These are phyloP conservation scores for Xylariaceae sp. DNA, from an alignment of 2,329 filamentous ascomycete genomes.

Conservation along the genomic window DNA sequence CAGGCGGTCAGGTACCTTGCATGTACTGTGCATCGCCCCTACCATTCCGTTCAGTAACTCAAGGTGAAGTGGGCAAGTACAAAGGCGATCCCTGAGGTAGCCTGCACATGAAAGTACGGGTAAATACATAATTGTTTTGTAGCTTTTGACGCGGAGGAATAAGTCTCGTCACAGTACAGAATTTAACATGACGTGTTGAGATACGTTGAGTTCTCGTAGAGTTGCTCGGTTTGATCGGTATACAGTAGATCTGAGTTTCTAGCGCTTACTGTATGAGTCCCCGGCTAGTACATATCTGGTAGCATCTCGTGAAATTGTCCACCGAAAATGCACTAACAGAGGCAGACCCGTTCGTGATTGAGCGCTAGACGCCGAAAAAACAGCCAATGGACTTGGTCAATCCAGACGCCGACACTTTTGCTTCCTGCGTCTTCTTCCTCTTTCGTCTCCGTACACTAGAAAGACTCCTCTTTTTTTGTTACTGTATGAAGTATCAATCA, in stretches of 20 bases:
- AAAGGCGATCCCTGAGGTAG: too few relatives aligned
- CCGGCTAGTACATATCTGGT: neutral
- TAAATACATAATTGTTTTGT: too few relatives aligned
- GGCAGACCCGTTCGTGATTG: neutral
- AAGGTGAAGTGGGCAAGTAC: too few relatives aligned
- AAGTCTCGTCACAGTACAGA: too few relatives aligned
- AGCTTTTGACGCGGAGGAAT: too few relatives aligned
- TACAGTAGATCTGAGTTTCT: neutral
- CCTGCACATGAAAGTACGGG: too few relatives aligned
- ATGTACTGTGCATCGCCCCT: neutral
- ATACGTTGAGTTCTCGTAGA: too few relatives aligned
- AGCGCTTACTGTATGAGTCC: neutral
- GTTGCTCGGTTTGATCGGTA: neutral
- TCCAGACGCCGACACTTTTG: constrained; percentile 3
- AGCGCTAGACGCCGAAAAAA: neutral
- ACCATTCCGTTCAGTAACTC: neutral
- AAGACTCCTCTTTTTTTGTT: neutral
- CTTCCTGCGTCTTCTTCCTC: constrained; percentile 7
- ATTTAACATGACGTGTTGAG: too few relatives aligned
- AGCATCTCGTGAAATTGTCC: neutral
- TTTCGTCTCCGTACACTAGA: neutral
- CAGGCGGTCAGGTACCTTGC: neutral
- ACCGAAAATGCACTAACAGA: neutral
- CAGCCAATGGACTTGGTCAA: neutral
- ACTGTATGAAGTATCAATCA: neutral